These are phyloP conservation scores for Strigomonas galati DNA, from an alignment of 208 protist genomes.

Conservation along the genomic window DNA sequence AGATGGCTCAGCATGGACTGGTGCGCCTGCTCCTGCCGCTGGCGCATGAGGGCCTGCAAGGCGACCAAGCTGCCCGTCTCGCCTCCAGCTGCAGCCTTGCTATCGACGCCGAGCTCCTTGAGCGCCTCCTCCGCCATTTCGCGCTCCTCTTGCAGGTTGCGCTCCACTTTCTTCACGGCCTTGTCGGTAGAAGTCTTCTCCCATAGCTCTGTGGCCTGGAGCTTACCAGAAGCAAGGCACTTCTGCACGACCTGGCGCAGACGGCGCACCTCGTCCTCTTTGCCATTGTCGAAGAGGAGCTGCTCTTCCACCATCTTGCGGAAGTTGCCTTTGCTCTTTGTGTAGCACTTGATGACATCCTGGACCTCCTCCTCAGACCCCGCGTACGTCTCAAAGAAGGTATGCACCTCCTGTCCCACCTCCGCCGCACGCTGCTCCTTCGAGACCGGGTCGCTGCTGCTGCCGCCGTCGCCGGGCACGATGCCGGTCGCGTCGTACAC, in stretches of 20 bases:
- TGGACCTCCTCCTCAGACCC: conserved; percentile 61
- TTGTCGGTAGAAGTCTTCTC: conserved; percentile 29
- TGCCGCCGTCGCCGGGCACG: conserved; percentile 23
- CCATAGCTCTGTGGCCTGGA: conserved; percentile 38
- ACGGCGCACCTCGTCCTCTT: conserved; percentile 46
- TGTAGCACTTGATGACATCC: conserved; percentile 51
- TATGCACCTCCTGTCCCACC: conserved; percentile 47
- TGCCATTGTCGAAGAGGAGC: conserved; percentile 78
- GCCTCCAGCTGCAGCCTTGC: background rate
- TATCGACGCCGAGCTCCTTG: conserved; percentile 40
- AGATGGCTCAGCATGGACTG: conserved; percentile 58
- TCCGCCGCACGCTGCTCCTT: conserved; percentile 67
- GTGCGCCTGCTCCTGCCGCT: conserved; percentile 54
- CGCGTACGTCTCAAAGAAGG: conserved; percentile 75
- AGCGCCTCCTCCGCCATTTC: conserved; percentile 59
- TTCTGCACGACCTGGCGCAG: conserved; percentile 33
- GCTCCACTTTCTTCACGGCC: conserved; percentile 36
- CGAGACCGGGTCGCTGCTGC: conserved; percentile 9
- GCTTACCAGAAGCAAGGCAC: conserved; percentile 30
- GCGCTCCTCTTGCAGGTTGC: conserved; percentile 48
- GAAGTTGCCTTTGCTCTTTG: conserved; percentile 72
- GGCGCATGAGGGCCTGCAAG: conserved; percentile 64
- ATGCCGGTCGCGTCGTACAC: conserved; percentile 94
- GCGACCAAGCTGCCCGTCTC: conserved; percentile 23
- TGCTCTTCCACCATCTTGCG: conserved; percentile 61